Evolutionary conservation across 345 rosid species (phyloP).

Genomic region (Firmiana major): DNA sequence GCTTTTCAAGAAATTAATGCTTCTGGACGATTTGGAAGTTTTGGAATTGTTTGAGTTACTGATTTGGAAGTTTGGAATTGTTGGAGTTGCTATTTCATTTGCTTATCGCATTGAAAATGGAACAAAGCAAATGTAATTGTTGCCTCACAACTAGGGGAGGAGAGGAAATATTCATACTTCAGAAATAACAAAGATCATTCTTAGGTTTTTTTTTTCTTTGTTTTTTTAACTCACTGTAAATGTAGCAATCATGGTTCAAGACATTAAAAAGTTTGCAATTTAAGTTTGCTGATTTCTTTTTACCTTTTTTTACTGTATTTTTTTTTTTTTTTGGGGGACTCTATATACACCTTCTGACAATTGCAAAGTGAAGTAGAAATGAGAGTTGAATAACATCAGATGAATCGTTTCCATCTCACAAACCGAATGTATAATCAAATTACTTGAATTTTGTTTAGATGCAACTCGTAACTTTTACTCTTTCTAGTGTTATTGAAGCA

Average conservation of each 20-base stretch:
- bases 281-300: not conserved
- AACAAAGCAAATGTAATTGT: not conserved
- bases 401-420: no score
- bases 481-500: no score
- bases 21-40: not conserved
- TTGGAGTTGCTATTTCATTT: not conserved
- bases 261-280: not conserved
- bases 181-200: not conserved
- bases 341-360: not conserved
- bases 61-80: not conserved
- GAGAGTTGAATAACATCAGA: not conserved
- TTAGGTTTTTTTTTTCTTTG: no score
- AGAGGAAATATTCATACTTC: not conserved
- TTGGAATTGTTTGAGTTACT: not conserved
- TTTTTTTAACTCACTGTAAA: not conserved
- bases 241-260: slow-evolving; percentile 4
- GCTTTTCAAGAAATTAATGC: no score
- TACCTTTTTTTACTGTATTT: not conserved
- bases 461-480: no score
- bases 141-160: not conserved
- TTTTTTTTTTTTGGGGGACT: not conserved
- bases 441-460: no score
- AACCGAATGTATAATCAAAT: no score
- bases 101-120: not conserved
- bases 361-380: not conserved